Conservation (phyloP, 768 basidiomycete species). For the Russula ochroleuca region DNA sequence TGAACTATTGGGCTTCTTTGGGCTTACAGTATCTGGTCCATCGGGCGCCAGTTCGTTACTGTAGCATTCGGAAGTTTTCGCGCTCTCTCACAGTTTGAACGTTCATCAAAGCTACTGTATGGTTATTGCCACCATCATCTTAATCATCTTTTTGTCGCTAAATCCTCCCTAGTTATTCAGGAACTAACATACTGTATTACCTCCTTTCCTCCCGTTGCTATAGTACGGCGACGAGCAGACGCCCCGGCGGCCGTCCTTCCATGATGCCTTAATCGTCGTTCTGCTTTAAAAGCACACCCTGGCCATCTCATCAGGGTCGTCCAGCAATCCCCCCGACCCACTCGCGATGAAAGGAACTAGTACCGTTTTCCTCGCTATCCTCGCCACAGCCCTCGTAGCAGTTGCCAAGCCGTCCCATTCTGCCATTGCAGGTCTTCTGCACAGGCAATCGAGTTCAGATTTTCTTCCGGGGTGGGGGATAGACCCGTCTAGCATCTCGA, state of each 20-base stretch:
- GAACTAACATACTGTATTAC: background rate
- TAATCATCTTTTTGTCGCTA: background rate
- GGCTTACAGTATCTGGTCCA: too few species aligned
- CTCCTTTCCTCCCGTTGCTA: background rate
- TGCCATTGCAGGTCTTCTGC: background rate
- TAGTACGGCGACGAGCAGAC: background rate
- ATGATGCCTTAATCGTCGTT: background rate
- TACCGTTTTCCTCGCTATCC: background rate
- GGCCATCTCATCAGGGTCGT: background rate
- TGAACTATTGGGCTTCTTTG: too few species aligned
- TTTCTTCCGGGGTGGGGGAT: background rate
- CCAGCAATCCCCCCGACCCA: background rate
- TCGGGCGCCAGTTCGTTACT: too few species aligned
- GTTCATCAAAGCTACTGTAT: background rate
- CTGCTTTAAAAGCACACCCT: background rate
- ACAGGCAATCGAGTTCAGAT: background rate
- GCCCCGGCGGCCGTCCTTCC: background rate
- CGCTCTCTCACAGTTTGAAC: background rate
- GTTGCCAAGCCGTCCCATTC: background rate
- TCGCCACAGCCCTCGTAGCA: background rate
- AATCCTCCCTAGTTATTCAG: background rate
- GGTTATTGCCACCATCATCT: background rate
- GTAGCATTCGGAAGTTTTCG: too few species aligned
- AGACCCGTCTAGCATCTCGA: background rate
- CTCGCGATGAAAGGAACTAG: constrained; percentile 1